Percentiles rank a stretch among this genome's conserved stretches.
phyloP scores from a whole-genome alignment of 2,329 filamentous ascomycete genomes.

The Talaromyces atroroseus region DNA sequence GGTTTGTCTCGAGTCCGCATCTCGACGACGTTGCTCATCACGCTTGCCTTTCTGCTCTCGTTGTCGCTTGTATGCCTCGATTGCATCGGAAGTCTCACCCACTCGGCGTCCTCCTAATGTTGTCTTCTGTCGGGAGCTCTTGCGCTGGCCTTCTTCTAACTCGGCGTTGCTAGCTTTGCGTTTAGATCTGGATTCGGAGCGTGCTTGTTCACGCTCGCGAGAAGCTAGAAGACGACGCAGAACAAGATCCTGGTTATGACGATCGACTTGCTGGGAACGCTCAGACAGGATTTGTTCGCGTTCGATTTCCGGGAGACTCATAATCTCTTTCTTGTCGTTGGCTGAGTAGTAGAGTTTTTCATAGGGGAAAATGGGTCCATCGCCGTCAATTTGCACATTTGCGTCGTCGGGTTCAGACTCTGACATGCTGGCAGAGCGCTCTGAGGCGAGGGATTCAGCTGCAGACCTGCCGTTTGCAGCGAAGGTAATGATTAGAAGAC shows the following conservation, averaged over 20 bases:
- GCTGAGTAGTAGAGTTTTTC: constrained; percentile 78
- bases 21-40: constrained; percentile 43
- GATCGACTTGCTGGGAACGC: constrained; percentile 75
- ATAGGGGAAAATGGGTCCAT: constrained; percentile 64
- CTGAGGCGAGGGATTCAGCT: constrained; percentile 63
- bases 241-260: constrained; percentile 73
- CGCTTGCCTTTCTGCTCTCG: constrained; percentile 54
- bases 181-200: constrained; percentile 47
- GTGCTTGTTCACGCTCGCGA: constrained; percentile 57
- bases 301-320: constrained; percentile 82
- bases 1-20: constrained; percentile 42
- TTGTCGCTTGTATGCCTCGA: constrained; percentile 64
- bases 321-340: constrained; percentile 70
- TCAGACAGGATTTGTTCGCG: constrained; percentile 87
- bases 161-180: constrained; percentile 76
- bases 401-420: constrained; percentile 67
- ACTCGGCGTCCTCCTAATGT: constrained; percentile 61
- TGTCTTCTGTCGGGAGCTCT: constrained; percentile 66
- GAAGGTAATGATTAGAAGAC: constrained; percentile 11
- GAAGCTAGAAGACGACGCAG: constrained; percentile 70
- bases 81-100: constrained; percentile 63
- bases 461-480: constrained; percentile 54
- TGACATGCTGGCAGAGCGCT: constrained; percentile 81
- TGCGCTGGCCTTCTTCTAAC: constrained; percentile 69
- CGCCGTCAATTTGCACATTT: constrained; percentile 39